Evolutionary conservation across 495 filamentous ascomycete genomes (phyloP).

Genomic region (Rostrohypoxylon terebratum): DNA sequence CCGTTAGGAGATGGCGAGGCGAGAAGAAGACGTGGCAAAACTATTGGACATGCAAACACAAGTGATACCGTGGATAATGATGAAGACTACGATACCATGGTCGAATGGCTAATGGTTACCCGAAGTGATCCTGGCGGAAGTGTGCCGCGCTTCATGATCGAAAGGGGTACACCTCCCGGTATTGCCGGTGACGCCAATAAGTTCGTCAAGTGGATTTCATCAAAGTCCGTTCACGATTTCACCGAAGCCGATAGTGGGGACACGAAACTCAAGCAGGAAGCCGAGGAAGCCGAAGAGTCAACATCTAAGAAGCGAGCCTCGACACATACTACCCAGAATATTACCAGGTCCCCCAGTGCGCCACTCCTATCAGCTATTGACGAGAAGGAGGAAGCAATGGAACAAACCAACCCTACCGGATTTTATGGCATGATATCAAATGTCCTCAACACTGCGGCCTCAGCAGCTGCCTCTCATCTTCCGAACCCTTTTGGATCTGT

Average conservation of each 20-base stretch:
- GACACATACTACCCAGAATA: conserved; percentile 16
- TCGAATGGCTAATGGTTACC: conserved; percentile 98
- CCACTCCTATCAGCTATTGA: conserved; percentile 21
- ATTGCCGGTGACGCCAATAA: conserved; percentile 85
- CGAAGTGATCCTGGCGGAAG: conserved; percentile 93
- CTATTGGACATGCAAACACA: conserved; percentile 25
- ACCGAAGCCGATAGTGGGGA: conserved; percentile 43
- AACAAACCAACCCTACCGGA: conserved; percentile 60
- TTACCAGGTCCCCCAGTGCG: neutral
- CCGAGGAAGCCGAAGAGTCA: conserved; percentile 30
- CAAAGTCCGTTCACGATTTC: conserved; percentile 61
- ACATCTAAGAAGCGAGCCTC: conserved; percentile 27
- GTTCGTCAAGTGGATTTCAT: conserved; percentile 86
- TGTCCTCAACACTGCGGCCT: conserved; percentile 57
- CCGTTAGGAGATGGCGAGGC: conserved; percentile 10
- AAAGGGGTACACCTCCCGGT: conserved; percentile 86
- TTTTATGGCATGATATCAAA: conserved; percentile 64
- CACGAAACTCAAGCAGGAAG: conserved; percentile 30
- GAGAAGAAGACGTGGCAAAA: conserved; percentile 39
- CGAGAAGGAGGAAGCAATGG: conserved; percentile 48
- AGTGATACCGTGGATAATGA: conserved; percentile 53
- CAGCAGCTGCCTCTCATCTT: conserved; percentile 54
- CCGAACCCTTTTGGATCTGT: conserved; percentile 47
- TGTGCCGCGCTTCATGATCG: conserved; percentile 94
- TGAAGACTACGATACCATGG: conserved; percentile 65